Evolutionary conservation across 305 asterid species (phyloP).

Genomic region (Coffea humblotiana): DNA sequence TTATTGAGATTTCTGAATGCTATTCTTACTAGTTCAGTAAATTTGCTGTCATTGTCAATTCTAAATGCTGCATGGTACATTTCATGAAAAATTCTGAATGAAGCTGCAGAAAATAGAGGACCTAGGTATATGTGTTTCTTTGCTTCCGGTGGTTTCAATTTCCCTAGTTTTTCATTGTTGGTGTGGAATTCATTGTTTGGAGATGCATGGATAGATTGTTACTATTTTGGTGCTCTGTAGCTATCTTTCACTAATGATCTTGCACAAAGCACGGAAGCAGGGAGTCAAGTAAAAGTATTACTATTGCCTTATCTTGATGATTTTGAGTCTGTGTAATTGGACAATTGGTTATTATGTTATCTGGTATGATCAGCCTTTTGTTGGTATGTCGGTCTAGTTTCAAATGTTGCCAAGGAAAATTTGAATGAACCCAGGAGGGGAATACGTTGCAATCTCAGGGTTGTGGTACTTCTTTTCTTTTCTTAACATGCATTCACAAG

Average conservation of each 20-base stretch:
- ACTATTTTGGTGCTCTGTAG: neutral
- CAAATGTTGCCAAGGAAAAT: neutral
- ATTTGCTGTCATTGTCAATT: neutral
- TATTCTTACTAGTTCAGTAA: neutral
- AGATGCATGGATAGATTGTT: neutral
- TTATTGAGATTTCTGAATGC: too few species aligned
- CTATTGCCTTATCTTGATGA: neutral
- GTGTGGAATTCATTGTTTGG: neutral
- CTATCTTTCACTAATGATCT: neutral
- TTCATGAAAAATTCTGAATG: neutral
- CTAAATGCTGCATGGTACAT: neutral
- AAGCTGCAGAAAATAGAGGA: neutral
- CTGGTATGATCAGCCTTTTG: neutral
- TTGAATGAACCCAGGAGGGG: neutral
- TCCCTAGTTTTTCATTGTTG: neutral
- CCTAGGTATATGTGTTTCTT: neutral
- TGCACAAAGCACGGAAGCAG: neutral
- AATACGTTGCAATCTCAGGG: neutral
- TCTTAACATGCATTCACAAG: neutral
- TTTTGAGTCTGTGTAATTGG: slow-evolving; percentile 4
- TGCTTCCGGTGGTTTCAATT: neutral
- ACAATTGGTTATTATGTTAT: neutral
- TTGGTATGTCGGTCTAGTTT: neutral
- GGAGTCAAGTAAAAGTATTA: neutral
- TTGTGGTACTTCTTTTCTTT: neutral